Percentiles rank a stretch among this genome's conserved stretches.
Conservation (phyloP, 495 filamentous ascomycete species). For the Rhizodiscina lignyota region DNA sequence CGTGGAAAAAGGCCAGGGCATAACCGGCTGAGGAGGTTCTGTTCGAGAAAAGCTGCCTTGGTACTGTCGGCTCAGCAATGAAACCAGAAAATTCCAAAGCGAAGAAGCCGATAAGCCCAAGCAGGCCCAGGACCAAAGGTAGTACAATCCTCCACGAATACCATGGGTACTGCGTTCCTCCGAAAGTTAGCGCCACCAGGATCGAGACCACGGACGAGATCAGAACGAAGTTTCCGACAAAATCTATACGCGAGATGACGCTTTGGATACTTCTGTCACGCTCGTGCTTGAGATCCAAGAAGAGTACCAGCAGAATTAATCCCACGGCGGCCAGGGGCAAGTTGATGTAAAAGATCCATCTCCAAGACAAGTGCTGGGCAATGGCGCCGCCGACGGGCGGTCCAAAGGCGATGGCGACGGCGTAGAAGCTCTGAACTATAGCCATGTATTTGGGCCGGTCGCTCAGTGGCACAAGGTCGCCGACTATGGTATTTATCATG, state of each 20-base stretch:
- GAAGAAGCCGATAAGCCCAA: too few relatives aligned
- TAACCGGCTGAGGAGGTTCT: slow-evolving; percentile 42
- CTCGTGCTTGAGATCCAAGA: slow-evolving; percentile 61
- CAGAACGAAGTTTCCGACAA: slow-evolving; percentile 49
- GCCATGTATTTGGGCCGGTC: slow-evolving; percentile 35
- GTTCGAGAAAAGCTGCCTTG: slow-evolving; percentile 46
- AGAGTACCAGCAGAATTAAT: slow-evolving; percentile 46
- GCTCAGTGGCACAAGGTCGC: slow-evolving; percentile 27
- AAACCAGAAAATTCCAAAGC: slow-evolving; percentile 45
- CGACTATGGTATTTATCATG: slow-evolving; percentile 13
- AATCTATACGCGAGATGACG: slow-evolving; percentile 60
- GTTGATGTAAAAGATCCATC: slow-evolving; percentile 62
- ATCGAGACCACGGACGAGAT: slow-evolving; percentile 66
- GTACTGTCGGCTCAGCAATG: slow-evolving; percentile 59
- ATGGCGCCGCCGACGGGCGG: slow-evolving; percentile 56
- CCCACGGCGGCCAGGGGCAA: slow-evolving; percentile 62
- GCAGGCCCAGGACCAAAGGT: slow-evolving; percentile 61
- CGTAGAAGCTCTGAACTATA: slow-evolving; percentile 38
- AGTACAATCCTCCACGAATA: slow-evolving; percentile 56
- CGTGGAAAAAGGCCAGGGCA: slow-evolving; percentile 43
- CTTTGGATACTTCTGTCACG: slow-evolving; percentile 53
- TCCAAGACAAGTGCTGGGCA: slow-evolving; percentile 43
- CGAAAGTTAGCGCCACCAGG: slow-evolving; percentile 62
- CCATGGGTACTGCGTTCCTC: slow-evolving; percentile 65
- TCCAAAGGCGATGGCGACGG: slow-evolving; percentile 39